Conservation (phyloP, 169 alveolate species). For the Cryptosporidium sp. region DNA sequence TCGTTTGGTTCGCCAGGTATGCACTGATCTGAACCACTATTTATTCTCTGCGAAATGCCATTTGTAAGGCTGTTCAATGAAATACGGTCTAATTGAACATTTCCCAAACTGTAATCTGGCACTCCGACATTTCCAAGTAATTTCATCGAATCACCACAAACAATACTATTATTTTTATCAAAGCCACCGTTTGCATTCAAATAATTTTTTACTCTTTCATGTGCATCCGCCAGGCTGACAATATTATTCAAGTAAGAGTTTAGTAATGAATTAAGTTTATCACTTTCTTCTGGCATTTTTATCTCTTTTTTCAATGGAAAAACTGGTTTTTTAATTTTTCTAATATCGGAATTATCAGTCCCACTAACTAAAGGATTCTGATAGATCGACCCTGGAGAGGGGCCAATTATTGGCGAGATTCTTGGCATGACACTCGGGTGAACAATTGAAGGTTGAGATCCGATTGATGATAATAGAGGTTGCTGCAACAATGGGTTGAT, state of each 20-base stretch:
- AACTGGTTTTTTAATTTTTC: neutral
- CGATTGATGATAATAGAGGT: constrained; percentile 17
- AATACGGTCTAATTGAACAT: neutral
- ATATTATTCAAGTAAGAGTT: constrained; percentile 30
- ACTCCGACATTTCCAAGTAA: neutral
- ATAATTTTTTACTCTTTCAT: constrained; percentile 43
- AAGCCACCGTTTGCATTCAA: neutral
- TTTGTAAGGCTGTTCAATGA: neutral
- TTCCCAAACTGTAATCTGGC: neutral
- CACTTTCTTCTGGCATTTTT: constrained; percentile 5
- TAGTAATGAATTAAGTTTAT: constrained; percentile 16
- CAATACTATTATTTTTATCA: neutral
- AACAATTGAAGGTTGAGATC: constrained; percentile 12
- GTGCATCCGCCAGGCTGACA: constrained; percentile 9
- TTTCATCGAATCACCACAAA: constrained; percentile 5
- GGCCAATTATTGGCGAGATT: constrained; percentile 14
- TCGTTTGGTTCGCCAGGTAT: constrained; percentile 18
- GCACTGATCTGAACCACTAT: neutral
- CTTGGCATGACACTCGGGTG: constrained; percentile 4
- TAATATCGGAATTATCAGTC: neutral
- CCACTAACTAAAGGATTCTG: neutral
- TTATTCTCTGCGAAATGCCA: constrained; percentile 1
- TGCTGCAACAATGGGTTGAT: constrained; percentile 27
- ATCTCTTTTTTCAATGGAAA: neutral
- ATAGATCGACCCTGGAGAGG: neutral